phyloP scores from a whole-genome alignment of 2,329 filamentous ascomycete genomes.

The Colletotrichum sansevieriae region DNA sequence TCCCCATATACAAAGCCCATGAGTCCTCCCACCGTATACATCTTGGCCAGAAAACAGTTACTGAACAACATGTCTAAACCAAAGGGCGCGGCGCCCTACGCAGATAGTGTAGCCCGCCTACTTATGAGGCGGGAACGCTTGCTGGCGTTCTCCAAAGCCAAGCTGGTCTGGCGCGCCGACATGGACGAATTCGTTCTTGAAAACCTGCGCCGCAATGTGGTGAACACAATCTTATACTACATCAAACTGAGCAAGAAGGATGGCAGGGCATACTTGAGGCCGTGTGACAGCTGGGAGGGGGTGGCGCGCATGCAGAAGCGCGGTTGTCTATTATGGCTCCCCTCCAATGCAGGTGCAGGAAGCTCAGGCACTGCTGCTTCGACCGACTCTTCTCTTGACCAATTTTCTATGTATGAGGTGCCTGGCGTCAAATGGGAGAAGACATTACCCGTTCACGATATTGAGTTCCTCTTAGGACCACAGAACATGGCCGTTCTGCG shows the following conservation, averaged over 20 bases:
- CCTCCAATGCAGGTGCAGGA: background rate
- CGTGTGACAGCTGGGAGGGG: conserved; percentile 59
- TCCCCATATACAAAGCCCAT: background rate
- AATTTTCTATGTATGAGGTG: conserved; percentile 51
- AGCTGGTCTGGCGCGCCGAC: conserved; percentile 62
- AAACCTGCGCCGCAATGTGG: conserved; percentile 61
- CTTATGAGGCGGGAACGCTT: conserved; percentile 18
- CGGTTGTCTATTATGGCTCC: conserved; percentile 61
- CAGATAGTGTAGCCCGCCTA: conserved; percentile 14
- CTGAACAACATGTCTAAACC: conserved; percentile 43
- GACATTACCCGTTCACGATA: conserved; percentile 65
- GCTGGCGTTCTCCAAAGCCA: conserved; percentile 25
- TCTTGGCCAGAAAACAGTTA: conserved; percentile 39
- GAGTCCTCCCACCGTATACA: conserved; percentile 13
- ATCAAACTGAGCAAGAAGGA: conserved; percentile 47
- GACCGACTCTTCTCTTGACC: background rate
- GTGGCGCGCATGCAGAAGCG: conserved; percentile 54
- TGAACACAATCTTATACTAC: conserved; percentile 60
- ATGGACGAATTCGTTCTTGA: conserved; percentile 68
- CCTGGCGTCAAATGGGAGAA: conserved; percentile 49
- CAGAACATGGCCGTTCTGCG: conserved; percentile 57
- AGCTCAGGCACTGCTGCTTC: background rate
- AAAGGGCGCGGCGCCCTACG: conserved; percentile 24
- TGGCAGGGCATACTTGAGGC: conserved; percentile 56
- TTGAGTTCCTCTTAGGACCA: conserved; percentile 63